These are phyloP conservation scores for Rubia peregrina DNA, from an alignment of 305 asterid genomes.

Conservation along the genomic window DNA sequence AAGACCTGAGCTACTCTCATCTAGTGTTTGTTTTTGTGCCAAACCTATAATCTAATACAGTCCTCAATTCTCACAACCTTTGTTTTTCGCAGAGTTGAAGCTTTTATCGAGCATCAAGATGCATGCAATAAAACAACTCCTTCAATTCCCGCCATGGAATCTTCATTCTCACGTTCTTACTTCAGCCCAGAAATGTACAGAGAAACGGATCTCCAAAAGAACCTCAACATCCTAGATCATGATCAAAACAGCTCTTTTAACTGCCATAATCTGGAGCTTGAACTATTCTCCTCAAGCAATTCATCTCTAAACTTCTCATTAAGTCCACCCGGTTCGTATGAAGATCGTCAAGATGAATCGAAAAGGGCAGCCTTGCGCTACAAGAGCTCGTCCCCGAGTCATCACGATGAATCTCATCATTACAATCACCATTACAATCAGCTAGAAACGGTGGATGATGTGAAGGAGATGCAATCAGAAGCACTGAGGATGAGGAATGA, in stretches of 20 bases:
- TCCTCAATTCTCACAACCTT: not conserved
- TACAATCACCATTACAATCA: not conserved
- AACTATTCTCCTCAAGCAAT: constrained; percentile 25
- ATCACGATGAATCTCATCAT: not conserved
- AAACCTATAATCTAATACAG: not conserved
- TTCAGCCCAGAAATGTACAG: not conserved
- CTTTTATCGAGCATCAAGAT: constrained; percentile 42
- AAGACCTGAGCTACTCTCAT: not conserved
- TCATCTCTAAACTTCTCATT: constrained; percentile 15
- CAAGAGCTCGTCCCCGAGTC: not conserved
- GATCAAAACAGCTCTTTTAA: not conserved
- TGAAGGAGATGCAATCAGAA: constrained; percentile 10
- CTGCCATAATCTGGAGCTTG: constrained; percentile 33
- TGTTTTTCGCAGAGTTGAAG: constrained; percentile 27
- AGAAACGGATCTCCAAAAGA: constrained; percentile 2
- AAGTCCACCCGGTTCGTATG: not conserved
- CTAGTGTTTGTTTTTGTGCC: not conserved
- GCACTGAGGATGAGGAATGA: constrained; percentile 25
- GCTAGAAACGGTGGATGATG: not conserved
- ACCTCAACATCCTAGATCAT: constrained; percentile 3
- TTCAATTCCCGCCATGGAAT: not conserved
- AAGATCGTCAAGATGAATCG: constrained; percentile 5
- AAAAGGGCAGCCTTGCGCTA: too few relatives aligned
- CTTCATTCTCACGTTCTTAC: constrained; percentile 3
- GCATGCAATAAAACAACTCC: constrained; percentile 23